Base-by-base conservation (phyloP, 306 rosid genomes). In the Calophaca sinica region DNA sequence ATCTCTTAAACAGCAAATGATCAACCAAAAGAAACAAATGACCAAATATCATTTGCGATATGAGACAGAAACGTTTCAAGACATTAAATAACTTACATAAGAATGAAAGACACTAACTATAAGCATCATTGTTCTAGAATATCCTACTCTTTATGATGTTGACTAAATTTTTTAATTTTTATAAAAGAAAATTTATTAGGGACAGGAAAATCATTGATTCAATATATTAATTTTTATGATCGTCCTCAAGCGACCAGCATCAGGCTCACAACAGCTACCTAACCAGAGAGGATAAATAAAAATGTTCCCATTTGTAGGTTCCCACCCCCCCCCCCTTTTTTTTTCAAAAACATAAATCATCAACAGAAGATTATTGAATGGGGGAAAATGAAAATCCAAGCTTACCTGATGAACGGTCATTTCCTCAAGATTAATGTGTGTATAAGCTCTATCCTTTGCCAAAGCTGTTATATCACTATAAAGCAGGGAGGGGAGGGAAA, bases 401-500 rank as follows among this genome's bases (percentile, higher is more conserved):
- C 68, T 77, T 81, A 87, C 99, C 96, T 90, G 99, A 76, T 96
- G 96, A 75, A 96, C 85, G 54, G 98, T 96, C 91, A 96, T 90
- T 77, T 90, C 99, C 69, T 96, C 97, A 46, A 96, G 93, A 85
- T 96, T 96, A 58, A 87, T 87, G 54, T 83, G 96, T 50, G 97
- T 86, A 79, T 96, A 96, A 58, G 92, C 92, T 79, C 92, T 92
- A 88, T 92, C 99, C 86, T 86, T 96, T 57, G 99, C 99, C 90
- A 96, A 88, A 68, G 99, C 97, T 65, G 98, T 96, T 81, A 96
- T 96, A 83, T 96, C 99, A 84, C 99, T 96, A 87, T 55, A 79
- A 76, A 73, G 62, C 33, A 70, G 44, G 49, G 42, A 75, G 41
- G 54, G 72, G 62, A 70, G 58, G 39, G 32, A 74, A 72, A 61